A percentile compares a stretch with the other conserved stretches of the same genome.
These are phyloP conservation scores for Scenedesmus sp. DNA, from an alignment of 163 green algal genomes.

Conservation along the genomic window DNA sequence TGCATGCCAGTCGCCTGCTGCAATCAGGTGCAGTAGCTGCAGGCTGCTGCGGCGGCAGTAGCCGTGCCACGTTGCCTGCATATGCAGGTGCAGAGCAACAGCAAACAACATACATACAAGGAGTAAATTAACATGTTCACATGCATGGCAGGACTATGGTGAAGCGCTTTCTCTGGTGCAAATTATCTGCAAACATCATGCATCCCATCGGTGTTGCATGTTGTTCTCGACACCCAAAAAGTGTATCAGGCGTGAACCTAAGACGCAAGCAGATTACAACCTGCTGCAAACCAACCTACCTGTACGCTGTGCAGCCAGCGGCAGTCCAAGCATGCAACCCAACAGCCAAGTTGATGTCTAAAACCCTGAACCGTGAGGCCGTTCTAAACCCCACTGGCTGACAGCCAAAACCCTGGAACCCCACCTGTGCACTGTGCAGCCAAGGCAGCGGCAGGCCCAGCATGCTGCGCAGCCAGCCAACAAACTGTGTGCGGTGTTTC, in stretches of 20 bases:
- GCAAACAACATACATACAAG: not conserved
- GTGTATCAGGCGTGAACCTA: no score
- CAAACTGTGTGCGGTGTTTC: no score
- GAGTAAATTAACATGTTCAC: no score
- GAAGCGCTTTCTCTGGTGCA: not conserved
- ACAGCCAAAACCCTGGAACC: not conserved
- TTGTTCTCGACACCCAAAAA: not conserved
- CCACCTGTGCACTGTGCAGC: not conserved
- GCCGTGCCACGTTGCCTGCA: constrained; percentile 12
- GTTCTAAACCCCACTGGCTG: no score
- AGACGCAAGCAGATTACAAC: no score
- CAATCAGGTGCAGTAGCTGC: constrained; percentile 27
- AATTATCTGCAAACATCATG: not conserved
- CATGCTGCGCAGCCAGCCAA: not conserved
- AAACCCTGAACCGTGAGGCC: not conserved
- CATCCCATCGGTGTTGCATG: not conserved
- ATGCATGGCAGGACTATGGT: not conserved
- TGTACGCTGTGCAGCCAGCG: not conserved
- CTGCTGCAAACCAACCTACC: not conserved
- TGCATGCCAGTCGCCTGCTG: constrained; percentile 14
- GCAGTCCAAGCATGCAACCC: not conserved
- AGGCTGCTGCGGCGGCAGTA: not conserved
- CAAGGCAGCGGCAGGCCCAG: not conserved
- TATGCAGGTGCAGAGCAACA: not conserved
- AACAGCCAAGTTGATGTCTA: not conserved